Percentiles rank a stretch among this genome's conserved stretches.
Evolutionary conservation across 2,329 filamentous ascomycete genomes (phyloP).

Genomic region (Alternaria ventricosa): DNA sequence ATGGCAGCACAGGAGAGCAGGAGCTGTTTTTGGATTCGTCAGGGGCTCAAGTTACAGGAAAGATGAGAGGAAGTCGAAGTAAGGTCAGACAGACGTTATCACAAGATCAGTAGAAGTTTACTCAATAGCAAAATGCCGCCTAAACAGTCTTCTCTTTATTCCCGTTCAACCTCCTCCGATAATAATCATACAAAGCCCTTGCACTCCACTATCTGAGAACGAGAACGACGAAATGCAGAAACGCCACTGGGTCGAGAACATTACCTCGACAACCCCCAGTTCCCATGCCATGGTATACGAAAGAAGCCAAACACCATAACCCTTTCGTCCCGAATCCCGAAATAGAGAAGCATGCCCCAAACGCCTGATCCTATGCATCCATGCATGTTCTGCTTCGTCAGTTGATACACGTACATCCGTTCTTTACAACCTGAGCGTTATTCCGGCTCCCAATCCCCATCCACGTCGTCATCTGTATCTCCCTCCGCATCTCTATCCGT

Average conservation of each 20-base stretch:
- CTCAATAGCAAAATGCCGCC: not conserved
- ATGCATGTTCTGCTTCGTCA: not conserved
- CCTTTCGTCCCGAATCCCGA: not conserved
- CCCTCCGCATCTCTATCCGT: not conserved
- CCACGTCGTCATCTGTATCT: not conserved
- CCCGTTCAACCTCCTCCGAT: not conserved
- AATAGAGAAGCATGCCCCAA: not conserved
- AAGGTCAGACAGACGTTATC: too few species aligned
- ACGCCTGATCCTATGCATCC: not conserved
- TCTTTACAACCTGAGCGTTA: not conserved
- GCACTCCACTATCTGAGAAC: not conserved
- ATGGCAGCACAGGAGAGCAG: too few species aligned
- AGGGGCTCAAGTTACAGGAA: too few species aligned
- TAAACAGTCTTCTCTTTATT: not conserved
- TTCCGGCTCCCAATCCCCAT: not conserved
- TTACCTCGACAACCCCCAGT: not conserved
- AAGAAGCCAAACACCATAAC: not conserved
- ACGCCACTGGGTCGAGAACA: not conserved
- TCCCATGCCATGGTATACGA: slow-evolving; percentile 1
- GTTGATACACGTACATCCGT: not conserved
- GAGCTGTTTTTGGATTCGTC: too few species aligned
- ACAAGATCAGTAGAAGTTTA: too few species aligned
- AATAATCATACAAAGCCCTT: not conserved
- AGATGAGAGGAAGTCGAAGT: too few species aligned
- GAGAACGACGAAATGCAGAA: not conserved